phyloP scores from a whole-genome alignment of 495 filamentous ascomycete species.

The Platismatia glauca region DNA sequence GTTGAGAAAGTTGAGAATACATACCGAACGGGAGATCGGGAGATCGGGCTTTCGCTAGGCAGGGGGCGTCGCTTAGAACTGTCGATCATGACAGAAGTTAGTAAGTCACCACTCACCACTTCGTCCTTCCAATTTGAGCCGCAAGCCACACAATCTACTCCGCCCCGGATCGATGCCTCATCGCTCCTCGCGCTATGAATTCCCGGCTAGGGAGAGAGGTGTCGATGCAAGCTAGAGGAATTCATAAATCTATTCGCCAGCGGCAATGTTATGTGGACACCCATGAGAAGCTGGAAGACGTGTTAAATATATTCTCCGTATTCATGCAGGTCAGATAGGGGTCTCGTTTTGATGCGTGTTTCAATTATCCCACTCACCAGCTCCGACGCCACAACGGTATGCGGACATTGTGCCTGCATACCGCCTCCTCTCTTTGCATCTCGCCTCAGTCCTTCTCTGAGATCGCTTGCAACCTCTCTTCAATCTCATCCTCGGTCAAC shows the following conservation, averaged over 20 bases:
- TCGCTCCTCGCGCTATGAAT: neutral
- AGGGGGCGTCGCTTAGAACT: too few species aligned
- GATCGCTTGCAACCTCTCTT: slow-evolving; percentile 94
- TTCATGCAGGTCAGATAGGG: neutral
- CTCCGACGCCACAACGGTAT: slow-evolving; percentile 8
- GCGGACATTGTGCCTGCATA: neutral
- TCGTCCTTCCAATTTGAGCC: slow-evolving; percentile 13
- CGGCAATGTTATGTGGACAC: slow-evolving; percentile 1
- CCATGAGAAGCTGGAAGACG: slow-evolving; percentile 9
- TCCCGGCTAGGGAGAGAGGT: neutral
- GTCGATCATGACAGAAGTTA: too few species aligned
- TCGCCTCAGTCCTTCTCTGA: slow-evolving; percentile 83
- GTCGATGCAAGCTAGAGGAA: neutral
- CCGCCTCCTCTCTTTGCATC: neutral
- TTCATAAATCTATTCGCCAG: slow-evolving; percentile 8
- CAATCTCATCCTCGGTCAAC: slow-evolving; percentile 95
- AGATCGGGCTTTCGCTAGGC: too few species aligned
- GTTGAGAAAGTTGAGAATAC: neutral
- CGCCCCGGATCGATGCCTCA: neutral
- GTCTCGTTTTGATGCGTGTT: neutral
- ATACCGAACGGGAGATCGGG: too few species aligned
- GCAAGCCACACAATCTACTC: slow-evolving; percentile 14
- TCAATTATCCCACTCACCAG: slow-evolving; percentile 6
- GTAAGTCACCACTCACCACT: neutral
- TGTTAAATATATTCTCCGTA: slow-evolving; percentile 1